phyloP scores from a whole-genome alignment of 169 alveolate species.

The Cyclospora cayetanensis region DNA sequence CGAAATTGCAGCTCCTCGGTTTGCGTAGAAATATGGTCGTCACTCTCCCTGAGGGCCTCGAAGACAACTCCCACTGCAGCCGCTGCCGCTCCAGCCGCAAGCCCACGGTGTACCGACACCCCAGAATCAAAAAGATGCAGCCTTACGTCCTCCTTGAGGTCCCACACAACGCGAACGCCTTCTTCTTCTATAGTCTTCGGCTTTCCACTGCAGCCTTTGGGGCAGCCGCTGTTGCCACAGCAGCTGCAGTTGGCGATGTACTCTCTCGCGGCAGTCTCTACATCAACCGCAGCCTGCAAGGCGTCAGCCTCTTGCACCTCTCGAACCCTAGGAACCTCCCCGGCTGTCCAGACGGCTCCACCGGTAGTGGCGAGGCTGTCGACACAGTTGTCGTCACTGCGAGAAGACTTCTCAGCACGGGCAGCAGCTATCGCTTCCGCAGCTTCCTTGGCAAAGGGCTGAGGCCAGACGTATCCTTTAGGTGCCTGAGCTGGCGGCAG shows the following conservation, averaged over 20 bases:
- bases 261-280: slow-evolving; percentile 35
- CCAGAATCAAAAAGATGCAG: slow-evolving; percentile 28
- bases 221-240: not conserved
- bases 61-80: not conserved
- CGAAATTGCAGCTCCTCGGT: not conserved
- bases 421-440: not conserved
- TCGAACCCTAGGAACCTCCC: slow-evolving; percentile 16
- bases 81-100: not conserved
- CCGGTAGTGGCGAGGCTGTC: not conserved
- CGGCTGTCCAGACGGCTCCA: slow-evolving; percentile 64
- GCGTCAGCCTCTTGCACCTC: not conserved
- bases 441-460: slow-evolving; percentile 11
- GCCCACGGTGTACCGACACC: slow-evolving; percentile 39
- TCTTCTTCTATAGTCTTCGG: not conserved
- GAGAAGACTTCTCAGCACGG: not conserved
- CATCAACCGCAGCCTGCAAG: slow-evolving; percentile 19
- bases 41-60: not conserved
- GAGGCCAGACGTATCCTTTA: not conserved
- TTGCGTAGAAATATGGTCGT: not conserved
- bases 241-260: slow-evolving; percentile 7
- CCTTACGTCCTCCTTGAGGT: not conserved
- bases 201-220: not conserved
- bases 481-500: slow-evolving; percentile 7
- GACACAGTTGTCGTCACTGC: slow-evolving; percentile 1
- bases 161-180: slow-evolving; percentile 6